Evolutionary conservation across 2,329 filamentous ascomycete genomes (phyloP), one percentile per base, ranked within the genome.

Genomic region (Penicillium brasilianum): DNA sequence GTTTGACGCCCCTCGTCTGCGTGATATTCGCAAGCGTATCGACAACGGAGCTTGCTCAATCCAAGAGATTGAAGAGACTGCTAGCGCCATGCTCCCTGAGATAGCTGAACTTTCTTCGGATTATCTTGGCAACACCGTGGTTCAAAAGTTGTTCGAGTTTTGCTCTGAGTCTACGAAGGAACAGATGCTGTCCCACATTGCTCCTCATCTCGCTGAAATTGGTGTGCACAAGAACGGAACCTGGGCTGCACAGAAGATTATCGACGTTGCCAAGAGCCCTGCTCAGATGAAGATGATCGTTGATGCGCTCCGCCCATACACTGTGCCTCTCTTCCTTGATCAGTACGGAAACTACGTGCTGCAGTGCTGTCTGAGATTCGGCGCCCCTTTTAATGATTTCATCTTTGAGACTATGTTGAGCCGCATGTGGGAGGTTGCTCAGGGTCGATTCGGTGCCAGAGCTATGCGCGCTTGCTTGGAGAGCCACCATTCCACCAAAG

Each of bases 191-290:
- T 79, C 82, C 14, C 88, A 93, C 73, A 96, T 99, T 71, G 88
- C 91, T 2, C 93, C 94, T 60, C 93, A 97, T 74, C 86, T 98
- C 75, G 93, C 94, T 28, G 93, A 98, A 78, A 97, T 98, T 78
- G 95, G 95, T 70, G 89, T 97, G 8, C 95, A 99, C 85, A 99
- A 99, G 86, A 99, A 99, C 72, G 95, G 95, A 64, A 99, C 95
- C 1, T 99, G 95, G 95, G 95, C 95, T 57, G 95, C 95, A 1
- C 95, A 99, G 80, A 99, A 98, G 84, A 98, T 99, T 72, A 98
- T 99, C 69, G 94, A 98, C 72, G 92, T 97, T 7, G 94, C 93
- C 76, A 92, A 95, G 79, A 92, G 90, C 0, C 88, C 90, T 6
- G 81, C 83, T 43, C 93, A 98, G 79, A 94, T 95, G 88, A 81